Evolutionary conservation across 1,284 basidiomycete species (phyloP), one percentile per base, ranked within the genome.

Genomic region (Sanguinoderma infundibulare): DNA sequence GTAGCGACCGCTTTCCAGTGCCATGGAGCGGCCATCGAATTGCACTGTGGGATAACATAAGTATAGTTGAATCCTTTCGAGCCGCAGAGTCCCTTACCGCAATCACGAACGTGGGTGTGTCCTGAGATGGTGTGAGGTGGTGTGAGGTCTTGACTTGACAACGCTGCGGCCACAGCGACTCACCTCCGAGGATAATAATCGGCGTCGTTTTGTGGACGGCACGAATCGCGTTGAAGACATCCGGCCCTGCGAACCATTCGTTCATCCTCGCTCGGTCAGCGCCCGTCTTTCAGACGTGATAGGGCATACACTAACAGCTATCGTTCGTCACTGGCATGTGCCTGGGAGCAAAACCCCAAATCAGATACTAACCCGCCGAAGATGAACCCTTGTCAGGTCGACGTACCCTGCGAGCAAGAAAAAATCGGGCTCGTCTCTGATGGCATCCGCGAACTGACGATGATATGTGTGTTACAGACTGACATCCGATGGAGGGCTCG

Each of bases 81-180:
- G 28, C 28, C 4, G 20, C 44, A 24, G 12, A 7, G 12, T 14
- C 2, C 83, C 77, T 74, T 77, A 79, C 83, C 70, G 73, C 92
- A 95, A 72, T 94, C 90, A 57, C 92, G 86, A 60, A 94, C 89
- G 70, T 94, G 92, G 1, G 81, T 85, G 68, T 94, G 91, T 4
- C 90, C 87, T 84, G n/a, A n/a, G n/a, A n/a, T n/a, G 58, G 28
- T 6, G 5, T 24, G 7, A n/a, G n/a, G n/a, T n/a, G n/a, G n/a
- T 12, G n/a, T 55, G 44, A 63, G 36, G 15, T 24, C 22, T 14
- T 20, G 14, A 10, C n/a, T n/a, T n/a, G n/a, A n/a, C n/a, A n/a
- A n/a, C n/a, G 26, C 4, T 5, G 34, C 7, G 10, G 5, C 12
- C n/a, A 35, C 24, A 55, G 12, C 38, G 34, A 50, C 74, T 54